Base-by-base conservation (phyloP, 768 basidiomycete genomes). In the Leccinellum luteum region DNA sequence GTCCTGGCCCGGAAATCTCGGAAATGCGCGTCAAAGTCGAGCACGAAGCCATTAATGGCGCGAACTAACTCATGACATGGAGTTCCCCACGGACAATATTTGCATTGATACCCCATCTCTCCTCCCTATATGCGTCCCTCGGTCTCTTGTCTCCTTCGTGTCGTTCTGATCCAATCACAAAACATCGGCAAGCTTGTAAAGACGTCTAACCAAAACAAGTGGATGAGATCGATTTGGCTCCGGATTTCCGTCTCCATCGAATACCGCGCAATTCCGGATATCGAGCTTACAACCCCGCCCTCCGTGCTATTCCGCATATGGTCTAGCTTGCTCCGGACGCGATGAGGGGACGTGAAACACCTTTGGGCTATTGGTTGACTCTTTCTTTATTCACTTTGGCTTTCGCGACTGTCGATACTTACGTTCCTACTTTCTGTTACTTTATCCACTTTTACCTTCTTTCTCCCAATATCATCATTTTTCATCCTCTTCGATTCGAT, bases 341-440 rank as follows among this genome's bases (percentile, higher is more conserved):
- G 54, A 45, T 31, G 55, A 50, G 38, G 58, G 60, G 58, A 60
- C 61, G 65, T 61, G 67, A 64, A 60, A 61, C 62, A 63, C 63
- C 58, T 59, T 81, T 82, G 81, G 81, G 84, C 81, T 84, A 77
- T 84, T 84, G 81, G 81, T 84, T 85, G 82, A 76, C 74, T 69
- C 71, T 64, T 73, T 80, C 73, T 78, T 81, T 81, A 80, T 80
- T 77, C 69, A 70, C 73, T 78, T 43, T 73, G 69, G 60, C 71
- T 66, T 76, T 71, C 69, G 60, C 59, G 58, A 66, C 23, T 21
- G 66, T 69, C 61, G 45, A 64, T 70, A 62, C 60, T 69, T 69
- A 54, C 31, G 28, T 68, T 65, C 43, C 7, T 65, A 60, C 56
- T 60, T 66, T 28, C 54, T 60, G 56, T 60, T 69, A 66, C 64